These are phyloP conservation scores for Cytospora schulzeri DNA, from an alignment of 2,329 filamentous ascomycete species.

Conservation along the genomic window DNA sequence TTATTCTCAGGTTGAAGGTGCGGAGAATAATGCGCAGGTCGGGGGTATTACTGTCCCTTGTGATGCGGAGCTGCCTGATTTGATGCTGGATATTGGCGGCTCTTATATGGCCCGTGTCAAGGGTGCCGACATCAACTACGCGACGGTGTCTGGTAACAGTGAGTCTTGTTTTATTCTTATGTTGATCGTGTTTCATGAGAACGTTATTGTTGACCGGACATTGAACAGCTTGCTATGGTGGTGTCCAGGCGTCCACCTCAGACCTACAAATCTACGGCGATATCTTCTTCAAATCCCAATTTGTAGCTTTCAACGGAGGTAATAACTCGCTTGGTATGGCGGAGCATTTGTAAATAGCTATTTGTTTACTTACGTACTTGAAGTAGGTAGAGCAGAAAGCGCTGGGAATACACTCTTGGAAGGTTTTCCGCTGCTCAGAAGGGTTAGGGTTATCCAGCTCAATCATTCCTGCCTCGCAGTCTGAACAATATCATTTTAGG, in stretches of 20 bases:
- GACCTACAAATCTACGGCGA: slow-evolving; percentile 64
- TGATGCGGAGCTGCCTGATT: slow-evolving; percentile 47
- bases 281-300: slow-evolving; percentile 64
- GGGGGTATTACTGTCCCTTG: slow-evolving; percentile 54
- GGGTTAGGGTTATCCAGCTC: no score
- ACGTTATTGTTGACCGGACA: slow-evolving; percentile 18
- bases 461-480: no score
- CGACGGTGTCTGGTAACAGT: slow-evolving; percentile 52
- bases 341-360: slow-evolving; percentile 33
- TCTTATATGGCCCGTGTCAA: slow-evolving; percentile 58
- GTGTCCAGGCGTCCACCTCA: slow-evolving; percentile 61
- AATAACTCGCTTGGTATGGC: slow-evolving; percentile 58
- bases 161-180: slow-evolving; percentile 38
- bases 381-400: no score
- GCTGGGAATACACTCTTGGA: no score
- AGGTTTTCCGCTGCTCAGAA: no score
- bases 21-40: slow-evolving; percentile 41
- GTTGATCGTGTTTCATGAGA: no score
- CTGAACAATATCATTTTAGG: no score
- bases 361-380: no score
- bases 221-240: slow-evolving; percentile 63
- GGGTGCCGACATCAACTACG: slow-evolving; percentile 57
- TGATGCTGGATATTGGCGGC: slow-evolving; percentile 59
- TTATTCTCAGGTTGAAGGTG: slow-evolving; percentile 50
- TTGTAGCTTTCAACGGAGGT: slow-evolving; percentile 58